Evolutionary conservation across 2,329 filamentous ascomycete genomes (phyloP).

Genomic region (Hysterium pulicare): DNA sequence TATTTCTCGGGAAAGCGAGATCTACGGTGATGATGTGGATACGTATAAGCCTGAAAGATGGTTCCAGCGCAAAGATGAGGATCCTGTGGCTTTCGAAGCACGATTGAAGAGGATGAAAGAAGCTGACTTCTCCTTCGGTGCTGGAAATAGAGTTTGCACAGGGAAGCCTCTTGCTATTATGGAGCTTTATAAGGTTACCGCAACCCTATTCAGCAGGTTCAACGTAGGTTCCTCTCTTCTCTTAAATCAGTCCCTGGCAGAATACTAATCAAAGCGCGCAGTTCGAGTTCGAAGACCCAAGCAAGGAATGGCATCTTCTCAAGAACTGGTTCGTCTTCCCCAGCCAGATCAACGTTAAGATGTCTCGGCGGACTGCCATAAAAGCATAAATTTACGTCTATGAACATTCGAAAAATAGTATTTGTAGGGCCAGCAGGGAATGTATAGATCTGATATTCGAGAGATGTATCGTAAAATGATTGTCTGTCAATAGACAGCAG

Average conservation of each 20-base stretch:
- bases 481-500: too few relatives aligned
- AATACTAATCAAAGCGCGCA: slow-evolving; percentile 7
- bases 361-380: slow-evolving; percentile 4
- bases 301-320: slow-evolving; percentile 38
- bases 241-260: background rate
- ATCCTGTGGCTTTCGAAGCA: slow-evolving; percentile 12
- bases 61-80: slow-evolving; percentile 20
- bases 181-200: slow-evolving; percentile 50
- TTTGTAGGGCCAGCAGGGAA: too few relatives aligned
- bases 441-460: too few relatives aligned
- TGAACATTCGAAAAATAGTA: too few relatives aligned
- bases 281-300: slow-evolving; percentile 36
- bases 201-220: slow-evolving; percentile 46
- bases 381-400: background rate
- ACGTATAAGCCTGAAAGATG: slow-evolving; percentile 33
- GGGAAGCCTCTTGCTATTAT: slow-evolving; percentile 26
- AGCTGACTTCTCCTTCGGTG: slow-evolving; percentile 28
- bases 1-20: slow-evolving; percentile 15
- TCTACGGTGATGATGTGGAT: slow-evolving; percentile 19
- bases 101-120: slow-evolving; percentile 32
- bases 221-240: slow-evolving; percentile 29
- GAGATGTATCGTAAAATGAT: too few relatives aligned
- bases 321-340: slow-evolving; percentile 43
- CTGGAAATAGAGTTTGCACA: slow-evolving; percentile 27
- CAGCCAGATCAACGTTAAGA: slow-evolving; percentile 27